A percentile compares a stretch with the other conserved stretches of the same genome.
These are phyloP conservation scores for Brettanomyces sp. DNA, from an alignment of 805 yeast species.

Conservation along the genomic window DNA sequence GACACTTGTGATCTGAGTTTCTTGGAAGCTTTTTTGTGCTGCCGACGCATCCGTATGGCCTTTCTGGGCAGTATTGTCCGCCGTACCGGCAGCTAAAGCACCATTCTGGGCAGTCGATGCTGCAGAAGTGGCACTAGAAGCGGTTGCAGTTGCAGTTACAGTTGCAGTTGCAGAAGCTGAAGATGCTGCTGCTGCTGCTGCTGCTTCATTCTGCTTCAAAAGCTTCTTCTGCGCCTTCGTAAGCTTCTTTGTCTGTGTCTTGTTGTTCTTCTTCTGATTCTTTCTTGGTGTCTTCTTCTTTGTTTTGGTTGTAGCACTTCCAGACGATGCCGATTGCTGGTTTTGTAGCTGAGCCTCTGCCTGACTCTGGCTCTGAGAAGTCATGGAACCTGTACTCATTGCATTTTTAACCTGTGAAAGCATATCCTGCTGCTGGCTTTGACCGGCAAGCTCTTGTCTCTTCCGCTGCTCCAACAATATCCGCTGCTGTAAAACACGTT, in stretches of 20 bases:
- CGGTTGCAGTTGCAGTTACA: constrained; percentile 8
- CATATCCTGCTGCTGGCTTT: constrained; percentile 1
- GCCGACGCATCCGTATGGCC: constrained; percentile 6
- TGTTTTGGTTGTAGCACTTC: too few species aligned
- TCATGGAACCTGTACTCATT: neutral
- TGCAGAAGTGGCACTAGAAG: constrained; percentile 6
- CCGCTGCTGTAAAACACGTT: constrained; percentile 5
- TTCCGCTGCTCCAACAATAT: constrained; percentile 8
- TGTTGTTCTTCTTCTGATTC: neutral
- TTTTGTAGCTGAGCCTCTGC: neutral
- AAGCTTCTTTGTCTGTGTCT: neutral
- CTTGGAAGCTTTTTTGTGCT: neutral
- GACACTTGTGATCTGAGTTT: too few species aligned
- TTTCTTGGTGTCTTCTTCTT: neutral
- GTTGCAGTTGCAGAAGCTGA: constrained; percentile 9
- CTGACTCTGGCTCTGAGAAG: neutral
- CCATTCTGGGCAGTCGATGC: constrained; percentile 3
- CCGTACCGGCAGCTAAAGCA: constrained; percentile 8
- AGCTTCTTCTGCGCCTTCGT: neutral
- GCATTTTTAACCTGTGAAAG: neutral
- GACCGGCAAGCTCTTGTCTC: constrained; percentile 2
- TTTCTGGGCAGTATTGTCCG: constrained; percentile 1
- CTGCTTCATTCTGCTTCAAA: neutral
- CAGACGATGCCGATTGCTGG: too few species aligned
- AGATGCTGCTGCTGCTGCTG: constrained; percentile 11